phyloP scores from a whole-genome alignment of 306 rosid species.

The Bauhinia variegata region DNA sequence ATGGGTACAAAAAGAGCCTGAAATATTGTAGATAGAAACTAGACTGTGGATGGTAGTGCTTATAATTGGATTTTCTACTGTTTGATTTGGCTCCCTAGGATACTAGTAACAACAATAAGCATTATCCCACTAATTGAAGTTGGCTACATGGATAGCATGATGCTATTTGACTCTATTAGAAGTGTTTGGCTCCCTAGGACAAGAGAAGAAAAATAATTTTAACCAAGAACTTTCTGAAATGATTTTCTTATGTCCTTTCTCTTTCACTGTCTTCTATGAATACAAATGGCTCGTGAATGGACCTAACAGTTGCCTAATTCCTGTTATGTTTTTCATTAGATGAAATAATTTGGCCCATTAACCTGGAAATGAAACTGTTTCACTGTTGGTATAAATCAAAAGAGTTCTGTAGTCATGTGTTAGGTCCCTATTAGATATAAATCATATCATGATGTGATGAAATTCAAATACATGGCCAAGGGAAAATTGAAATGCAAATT shows the following conservation, averaged over 20 bases:
- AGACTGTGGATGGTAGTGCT: background rate
- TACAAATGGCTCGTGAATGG: constrained; percentile 4
- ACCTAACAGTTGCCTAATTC: background rate
- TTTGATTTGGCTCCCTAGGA: background rate
- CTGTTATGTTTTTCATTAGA: background rate
- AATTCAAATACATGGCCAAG: constrained; percentile 14
- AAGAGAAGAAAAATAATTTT: background rate
- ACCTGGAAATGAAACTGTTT: background rate
- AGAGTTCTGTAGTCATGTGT: constrained; percentile 13
- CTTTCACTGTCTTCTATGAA: background rate
- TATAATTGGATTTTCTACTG: background rate
- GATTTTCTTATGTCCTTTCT: constrained; percentile 11
- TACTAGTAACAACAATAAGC: no score
- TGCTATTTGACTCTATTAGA: no score
- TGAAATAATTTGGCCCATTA: constrained; percentile 24
- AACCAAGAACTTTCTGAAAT: background rate
- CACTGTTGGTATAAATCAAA: background rate
- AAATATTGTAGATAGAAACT: background rate
- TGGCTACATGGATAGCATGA: no score
- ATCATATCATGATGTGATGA: background rate
- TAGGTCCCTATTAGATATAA: constrained; percentile 3
- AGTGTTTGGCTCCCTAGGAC: background rate
- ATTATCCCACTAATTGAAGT: no score
- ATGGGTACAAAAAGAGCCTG: background rate
- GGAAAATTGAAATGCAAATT: background rate